phyloP scores from a whole-genome alignment of 345 rosid genomes.

The Cochlearia excelsa region DNA sequence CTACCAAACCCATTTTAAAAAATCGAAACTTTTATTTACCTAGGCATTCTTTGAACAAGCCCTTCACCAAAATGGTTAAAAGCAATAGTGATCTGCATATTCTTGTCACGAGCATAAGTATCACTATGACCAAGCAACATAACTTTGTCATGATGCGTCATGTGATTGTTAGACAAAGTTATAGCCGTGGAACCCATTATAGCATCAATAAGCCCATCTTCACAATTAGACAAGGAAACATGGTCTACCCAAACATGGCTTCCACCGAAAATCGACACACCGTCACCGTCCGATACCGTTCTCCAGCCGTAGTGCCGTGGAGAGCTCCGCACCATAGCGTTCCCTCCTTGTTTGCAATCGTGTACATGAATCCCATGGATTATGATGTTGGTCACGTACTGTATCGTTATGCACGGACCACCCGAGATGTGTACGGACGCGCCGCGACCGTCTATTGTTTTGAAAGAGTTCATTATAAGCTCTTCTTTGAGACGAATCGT shows the following conservation, averaged over 20 bases:
- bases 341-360: constrained; percentile 34
- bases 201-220: constrained; percentile 72
- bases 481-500: neutral
- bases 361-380: neutral
- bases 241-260: constrained; percentile 84
- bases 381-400: neutral
- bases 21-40: constrained; percentile 33
- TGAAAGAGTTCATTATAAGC: neutral
- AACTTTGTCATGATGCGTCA: constrained; percentile 81
- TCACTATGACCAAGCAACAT: constrained; percentile 83
- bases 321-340: constrained; percentile 64
- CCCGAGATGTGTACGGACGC: neutral
- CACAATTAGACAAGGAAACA: constrained; percentile 59
- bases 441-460: neutral
- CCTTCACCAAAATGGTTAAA: constrained; percentile 41
- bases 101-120: constrained; percentile 58
- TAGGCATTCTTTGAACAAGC: constrained; percentile 76
- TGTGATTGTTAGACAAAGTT: constrained; percentile 65
- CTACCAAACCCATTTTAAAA: no score
- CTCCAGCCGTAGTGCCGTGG: constrained; percentile 78
- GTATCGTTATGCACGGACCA: neutral
- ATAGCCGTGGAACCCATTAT: constrained; percentile 68
- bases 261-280: constrained; percentile 71
- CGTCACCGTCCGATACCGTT: constrained; percentile 78
- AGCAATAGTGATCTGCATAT: constrained; percentile 80